Evolutionary conservation across 768 basidiomycete species (phyloP), one percentile per base, ranked within the genome.

Genomic region (Rhodotorula toruloides): DNA sequence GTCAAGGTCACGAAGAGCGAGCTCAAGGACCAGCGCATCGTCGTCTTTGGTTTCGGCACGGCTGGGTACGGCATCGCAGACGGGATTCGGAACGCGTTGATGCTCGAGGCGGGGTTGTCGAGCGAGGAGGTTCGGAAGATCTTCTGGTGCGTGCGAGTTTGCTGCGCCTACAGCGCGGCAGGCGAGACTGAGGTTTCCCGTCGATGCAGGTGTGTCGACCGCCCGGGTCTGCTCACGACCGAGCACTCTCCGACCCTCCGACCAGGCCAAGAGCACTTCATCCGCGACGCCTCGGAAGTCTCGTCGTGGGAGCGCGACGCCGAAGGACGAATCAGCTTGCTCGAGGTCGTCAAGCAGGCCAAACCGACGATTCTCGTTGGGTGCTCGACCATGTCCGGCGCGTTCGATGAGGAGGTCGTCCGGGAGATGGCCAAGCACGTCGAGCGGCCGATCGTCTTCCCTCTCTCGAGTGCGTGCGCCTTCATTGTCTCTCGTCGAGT

Each of bases 291-390:
- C 36, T 71, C 66, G n/a, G 78, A 79, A 72, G 74, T 66, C 56
- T 49, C 66, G 22, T 39, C 58, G 29, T 73, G 65, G 63, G 36
- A 52, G 9, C 58, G 69, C 7, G 63, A 63, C 48, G 67, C 32
- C 5, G 61, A 70, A n/a, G 81, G 82, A 31, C 79, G 81, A 48
- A 79, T 86, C 29, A 69, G 77, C 13, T 79, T 93, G 58, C 76
- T 87, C 60, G 86, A 90, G 36, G 86, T 88, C 4, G 83, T 91
- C 64, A 83, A 83, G 77, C 80, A 81, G 66, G 82, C 88, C 17
- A 84, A 84, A 73, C 90, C 91, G 31, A 94, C 90, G 3, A 83
- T 90, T 17, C 76, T 94, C 52, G 88, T 94, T 68, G 91, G 91
- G 37, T 88, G 86, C 63, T 90, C 88, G 62, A 91, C 90, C 3